Evolutionary conservation across 257 asterid species (phyloP), one percentile per base, ranked within the genome.

Genomic region (Henckelia pumila): DNA sequence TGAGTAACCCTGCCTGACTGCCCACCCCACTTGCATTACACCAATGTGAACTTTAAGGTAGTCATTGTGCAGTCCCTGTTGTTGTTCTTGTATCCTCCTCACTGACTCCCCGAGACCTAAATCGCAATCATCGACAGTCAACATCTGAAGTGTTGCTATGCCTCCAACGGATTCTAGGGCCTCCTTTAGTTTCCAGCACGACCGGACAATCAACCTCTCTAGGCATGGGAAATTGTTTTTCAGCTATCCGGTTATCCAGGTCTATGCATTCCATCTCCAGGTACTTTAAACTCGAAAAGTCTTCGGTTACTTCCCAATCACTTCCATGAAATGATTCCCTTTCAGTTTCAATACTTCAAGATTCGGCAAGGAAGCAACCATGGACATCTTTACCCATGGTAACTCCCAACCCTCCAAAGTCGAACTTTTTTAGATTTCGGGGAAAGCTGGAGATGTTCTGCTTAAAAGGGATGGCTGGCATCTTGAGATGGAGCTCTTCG

Each of bases 201-300:
- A 0, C 10, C 21, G 13, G n/a, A 72, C 32, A 2, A 28, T 28
- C 59, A 72, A 20, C 25, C 7, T 23, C 44, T 66, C 32, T 25
- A 73, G 72, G 22, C 35, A 11, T 1, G 68, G 77, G 13, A 73
- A 66, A 62, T 59, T 21, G 26, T 3, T 16, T 21, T 10, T 59
- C 52, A 1, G 19, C 67, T 11, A 1, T 22, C 77, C 77, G 65
- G 0, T 20, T 3, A 32, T n/a, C 30, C 23, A 69, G n/a, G 52
- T 49, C 10, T 19, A 60, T 13, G 3, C 6, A 1, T 11, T 49
- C 10, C 59, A 69, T 62, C 20, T 26, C 6, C 49, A 69, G 32
- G 7, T 1, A 5, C 23, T 50, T 69, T 49, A 69, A 32, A 17
- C n/a, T 22, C 1, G 4, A 1, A 28, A 69, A 69, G 7, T 22